phyloP scores from a whole-genome alignment of 768 basidiomycete species.

The Hydnomerulius pinastri region DNA sequence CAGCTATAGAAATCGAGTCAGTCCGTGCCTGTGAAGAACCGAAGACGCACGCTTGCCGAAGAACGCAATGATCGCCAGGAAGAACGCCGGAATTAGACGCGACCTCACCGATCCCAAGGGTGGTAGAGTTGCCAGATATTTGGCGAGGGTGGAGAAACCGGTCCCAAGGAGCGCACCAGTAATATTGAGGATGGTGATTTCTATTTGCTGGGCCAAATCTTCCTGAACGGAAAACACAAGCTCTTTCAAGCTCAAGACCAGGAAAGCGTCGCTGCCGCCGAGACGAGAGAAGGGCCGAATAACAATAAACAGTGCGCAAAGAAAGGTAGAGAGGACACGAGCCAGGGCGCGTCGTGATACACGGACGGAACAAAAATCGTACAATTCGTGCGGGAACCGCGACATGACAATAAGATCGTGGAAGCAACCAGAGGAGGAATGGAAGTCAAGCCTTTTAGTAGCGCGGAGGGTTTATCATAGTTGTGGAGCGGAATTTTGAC shows the following conservation, averaged over 20 bases:
- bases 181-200: slow-evolving; percentile 44
- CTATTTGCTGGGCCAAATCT: slow-evolving; percentile 49
- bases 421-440: too few relatives aligned
- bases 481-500: too few relatives aligned
- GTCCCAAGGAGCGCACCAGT: slow-evolving; percentile 44
- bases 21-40: background rate
- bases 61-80: slow-evolving; percentile 41
- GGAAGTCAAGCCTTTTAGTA: too few relatives aligned
- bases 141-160: slow-evolving; percentile 38
- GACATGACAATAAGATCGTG: too few relatives aligned
- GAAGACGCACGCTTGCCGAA: slow-evolving; percentile 26
- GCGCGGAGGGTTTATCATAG: too few relatives aligned
- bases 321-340: slow-evolving; percentile 44
- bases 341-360: slow-evolving; percentile 35
- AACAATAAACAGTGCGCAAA: slow-evolving; percentile 42
- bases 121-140: slow-evolving; percentile 32
- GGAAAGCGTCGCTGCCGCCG: slow-evolving; percentile 42
- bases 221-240: slow-evolving; percentile 49
- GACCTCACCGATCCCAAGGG: slow-evolving; percentile 28
- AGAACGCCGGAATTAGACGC: slow-evolving; percentile 41
- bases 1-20: slow-evolving; percentile 29
- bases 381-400: background rate
- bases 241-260: slow-evolving; percentile 44
- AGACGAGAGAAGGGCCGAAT: slow-evolving; percentile 40
- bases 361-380: background rate